Evolutionary conservation across 352 stramenopile genomes (phyloP).

Genomic region (Phytophthora chlamydospora): DNA sequence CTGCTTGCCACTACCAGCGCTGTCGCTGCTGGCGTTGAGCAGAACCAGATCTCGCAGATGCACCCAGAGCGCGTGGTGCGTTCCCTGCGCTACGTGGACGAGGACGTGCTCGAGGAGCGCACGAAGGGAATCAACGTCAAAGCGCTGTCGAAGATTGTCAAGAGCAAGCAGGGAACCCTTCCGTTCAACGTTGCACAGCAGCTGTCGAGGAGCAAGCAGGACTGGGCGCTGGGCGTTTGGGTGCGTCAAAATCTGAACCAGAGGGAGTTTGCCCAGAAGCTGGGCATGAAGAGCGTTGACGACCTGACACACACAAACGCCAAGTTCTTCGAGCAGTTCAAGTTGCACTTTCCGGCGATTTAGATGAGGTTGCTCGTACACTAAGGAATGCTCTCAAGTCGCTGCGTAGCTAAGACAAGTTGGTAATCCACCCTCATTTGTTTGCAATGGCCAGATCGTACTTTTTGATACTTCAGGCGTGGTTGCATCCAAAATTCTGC

Average conservation of each 20-base stretch:
- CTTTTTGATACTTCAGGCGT: no score
- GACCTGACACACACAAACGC: neutral
- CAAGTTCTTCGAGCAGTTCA: neutral
- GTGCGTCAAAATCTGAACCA: neutral
- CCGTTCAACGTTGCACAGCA: no score
- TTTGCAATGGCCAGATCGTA: no score
- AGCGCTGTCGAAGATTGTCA: neutral
- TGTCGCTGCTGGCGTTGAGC: neutral
- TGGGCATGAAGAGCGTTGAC: constrained; percentile 4
- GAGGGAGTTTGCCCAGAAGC: constrained; percentile 11
- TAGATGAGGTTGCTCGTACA: neutral
- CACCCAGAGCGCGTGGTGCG: neutral
- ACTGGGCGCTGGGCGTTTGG: neutral
- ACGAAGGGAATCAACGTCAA: neutral
- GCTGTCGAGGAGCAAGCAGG: no score
- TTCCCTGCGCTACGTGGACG: constrained; percentile 3
- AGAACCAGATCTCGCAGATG: constrained; percentile 2
- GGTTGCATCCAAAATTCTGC: no score
- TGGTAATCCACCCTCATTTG: no score
- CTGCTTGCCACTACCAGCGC: constrained; percentile 9
- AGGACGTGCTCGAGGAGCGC: constrained; percentile 8
- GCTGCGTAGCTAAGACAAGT: no score
- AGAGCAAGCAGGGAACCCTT: neutral
- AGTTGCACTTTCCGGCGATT: neutral
- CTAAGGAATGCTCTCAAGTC: no score